phyloP scores from a whole-genome alignment of 129 eudicot genomes.

The Mikania micrantha region DNA sequence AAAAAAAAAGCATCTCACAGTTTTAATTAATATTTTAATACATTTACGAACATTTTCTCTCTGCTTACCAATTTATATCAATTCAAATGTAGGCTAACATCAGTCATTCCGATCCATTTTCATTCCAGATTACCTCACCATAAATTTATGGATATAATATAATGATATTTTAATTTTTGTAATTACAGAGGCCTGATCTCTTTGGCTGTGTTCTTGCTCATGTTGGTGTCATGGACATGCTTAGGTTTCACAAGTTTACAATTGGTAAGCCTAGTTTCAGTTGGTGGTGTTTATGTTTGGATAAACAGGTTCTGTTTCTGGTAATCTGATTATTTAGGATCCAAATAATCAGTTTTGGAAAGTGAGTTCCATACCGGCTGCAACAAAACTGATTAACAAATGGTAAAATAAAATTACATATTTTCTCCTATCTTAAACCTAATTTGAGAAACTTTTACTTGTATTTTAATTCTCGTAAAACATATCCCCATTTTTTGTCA shows the following conservation, averaged over 20 bases:
- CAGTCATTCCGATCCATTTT: neutral
- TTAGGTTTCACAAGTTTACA: conserved; percentile 94
- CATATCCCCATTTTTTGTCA: neutral
- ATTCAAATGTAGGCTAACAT: neutral
- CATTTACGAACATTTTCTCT: neutral
- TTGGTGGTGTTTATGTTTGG: neutral
- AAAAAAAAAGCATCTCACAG: neutral
- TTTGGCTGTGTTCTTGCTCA: conserved; percentile 98
- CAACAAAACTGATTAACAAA: too few species aligned
- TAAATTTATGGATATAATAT: neutral
- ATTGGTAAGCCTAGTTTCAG: conserved; percentile 47
- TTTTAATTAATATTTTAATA: neutral
- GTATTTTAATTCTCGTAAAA: neutral
- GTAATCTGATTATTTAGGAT: neutral
- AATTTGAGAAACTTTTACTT: neutral
- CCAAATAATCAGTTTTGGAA: neutral
- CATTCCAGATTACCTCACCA: neutral
- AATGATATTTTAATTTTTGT: neutral
- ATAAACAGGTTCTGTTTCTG: neutral
- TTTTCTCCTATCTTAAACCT: neutral
- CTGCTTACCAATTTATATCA: neutral
- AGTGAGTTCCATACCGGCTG: neutral
- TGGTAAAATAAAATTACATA: neutral
- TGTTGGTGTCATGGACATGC: conserved; percentile 99
- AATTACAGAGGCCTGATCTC: conserved; percentile 86